Evolutionary conservation across 176 grass and related monocot genomes (phyloP).

Genomic region (Oropetium thomaeum): DNA sequence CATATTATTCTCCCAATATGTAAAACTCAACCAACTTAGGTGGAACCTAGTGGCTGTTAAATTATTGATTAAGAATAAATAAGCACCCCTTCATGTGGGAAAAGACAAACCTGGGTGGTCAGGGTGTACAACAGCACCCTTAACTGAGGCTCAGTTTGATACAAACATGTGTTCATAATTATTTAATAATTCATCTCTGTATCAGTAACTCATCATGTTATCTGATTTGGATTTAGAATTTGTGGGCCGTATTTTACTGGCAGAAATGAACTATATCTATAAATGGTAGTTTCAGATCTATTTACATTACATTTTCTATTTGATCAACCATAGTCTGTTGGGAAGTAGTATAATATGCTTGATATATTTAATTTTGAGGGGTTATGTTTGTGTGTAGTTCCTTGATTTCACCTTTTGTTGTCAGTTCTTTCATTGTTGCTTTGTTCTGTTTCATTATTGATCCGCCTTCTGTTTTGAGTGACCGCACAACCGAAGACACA

Average conservation of each 20-base stretch:
- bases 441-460: not conserved
- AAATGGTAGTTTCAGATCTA: not conserved
- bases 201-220: constrained; percentile 18
- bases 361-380: not conserved
- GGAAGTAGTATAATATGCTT: not conserved
- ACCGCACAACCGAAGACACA: not conserved
- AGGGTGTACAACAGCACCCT: not conserved
- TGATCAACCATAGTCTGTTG: not conserved
- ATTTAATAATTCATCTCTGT: constrained; percentile 11
- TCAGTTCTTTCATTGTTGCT: not conserved
- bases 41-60: not conserved
- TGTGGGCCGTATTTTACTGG: not conserved
- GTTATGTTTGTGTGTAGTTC: not conserved
- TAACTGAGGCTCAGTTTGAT: not conserved
- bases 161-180: not conserved
- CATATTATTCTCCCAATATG: not conserved
- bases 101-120: not conserved
- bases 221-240: constrained; percentile 3
- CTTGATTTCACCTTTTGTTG: not conserved
- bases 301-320: constrained; percentile 1
- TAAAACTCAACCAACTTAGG: not conserved
- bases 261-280: constrained; percentile 3
- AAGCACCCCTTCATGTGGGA: not conserved
- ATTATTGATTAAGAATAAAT: not conserved
- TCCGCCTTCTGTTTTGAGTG: constrained; percentile 2